Evolutionary conservation across 345 rosid species (phyloP), one percentile per base, ranked within the genome.

Genomic region (Salix dunnii): DNA sequence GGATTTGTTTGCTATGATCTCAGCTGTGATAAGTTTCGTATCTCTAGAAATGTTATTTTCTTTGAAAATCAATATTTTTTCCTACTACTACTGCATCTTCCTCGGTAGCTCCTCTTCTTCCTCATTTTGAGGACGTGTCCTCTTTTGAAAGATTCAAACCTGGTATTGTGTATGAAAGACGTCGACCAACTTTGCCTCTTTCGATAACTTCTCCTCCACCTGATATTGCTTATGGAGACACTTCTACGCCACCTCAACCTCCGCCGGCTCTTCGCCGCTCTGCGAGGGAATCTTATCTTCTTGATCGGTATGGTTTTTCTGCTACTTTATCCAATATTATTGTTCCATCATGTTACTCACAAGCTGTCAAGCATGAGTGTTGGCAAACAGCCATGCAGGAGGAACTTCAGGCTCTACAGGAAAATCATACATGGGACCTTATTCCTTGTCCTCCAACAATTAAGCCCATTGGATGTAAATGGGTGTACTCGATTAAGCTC

Each of bases 181-280:
- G 7, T 73, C 1, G 0, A n/a, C 49, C 7, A 38, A 20, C 27
- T 17, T 17, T 33, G 7, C 40, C 68, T 2, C 25, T 55, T 12
- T 0, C 0, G 0, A 4, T 0, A 16, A 40, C 0, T 33, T 16
- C 23, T 1, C 8, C 17, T 18, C 2, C 21, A 71, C 10, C 5
- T 20, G 33, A 40, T 5, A 11, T 0, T 8, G 16, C 11, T 21
- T 13, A 0, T 5, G 8, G 17, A 21, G 1, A 1, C 11, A 3
- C 48, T 42, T 42, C 11, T 42, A 0, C 11, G 48, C 13, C 48
- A 1, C 11, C 16, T 11, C 11, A 14, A 2, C 3, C 11, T 42
- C 14, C 2, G 0, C 0, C 1, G 1, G 8, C 20, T 49, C n/a
- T 17, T 49, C 2, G 6, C 0, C 0, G 0, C 21, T 49, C 2